Conservation (phyloP, 139 green algal genomes). For the Chlamydomonas urium region DNA sequence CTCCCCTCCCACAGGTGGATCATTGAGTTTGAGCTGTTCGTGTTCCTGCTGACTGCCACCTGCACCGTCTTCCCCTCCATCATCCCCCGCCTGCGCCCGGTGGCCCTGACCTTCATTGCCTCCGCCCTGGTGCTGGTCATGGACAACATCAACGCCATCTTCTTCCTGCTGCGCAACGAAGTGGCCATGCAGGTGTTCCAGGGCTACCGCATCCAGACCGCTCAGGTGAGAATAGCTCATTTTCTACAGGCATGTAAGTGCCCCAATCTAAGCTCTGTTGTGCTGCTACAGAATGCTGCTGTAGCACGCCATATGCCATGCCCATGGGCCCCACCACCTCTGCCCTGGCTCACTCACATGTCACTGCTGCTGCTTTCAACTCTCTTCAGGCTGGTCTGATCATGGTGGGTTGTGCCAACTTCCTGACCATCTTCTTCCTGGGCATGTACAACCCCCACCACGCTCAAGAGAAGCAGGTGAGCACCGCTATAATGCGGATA, state of each 20-base stretch:
- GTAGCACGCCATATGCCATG: no score
- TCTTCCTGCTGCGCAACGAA: conserved; percentile 19
- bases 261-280: no score
- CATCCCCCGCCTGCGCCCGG: conserved; percentile 18
- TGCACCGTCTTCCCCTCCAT: conserved; percentile 19
- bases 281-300: no score
- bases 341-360: no score
- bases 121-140: conserved; percentile 22
- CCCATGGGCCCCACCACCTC: no score
- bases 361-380: no score
- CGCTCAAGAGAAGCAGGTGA: no score
- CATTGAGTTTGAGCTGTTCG: conserved; percentile 30
- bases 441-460: no score
- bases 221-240: no score
- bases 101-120: conserved; percentile 26
- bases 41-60: conserved; percentile 14
- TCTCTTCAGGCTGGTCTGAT: conserved; percentile 30
- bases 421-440: conserved; percentile 32
- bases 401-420: conserved; percentile 25
- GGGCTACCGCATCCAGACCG: conserved; percentile 13
- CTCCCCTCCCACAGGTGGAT: conserved; percentile 20
- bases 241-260: no score
- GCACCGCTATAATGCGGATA: no score
- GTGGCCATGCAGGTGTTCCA: conserved; percentile 14
- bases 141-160: conserved; percentile 31